Percentiles rank a stretch among this genome's conserved stretches.
These are phyloP conservation scores for Populus tremula DNA, from an alignment of 345 rosid genomes.

Conservation along the genomic window DNA sequence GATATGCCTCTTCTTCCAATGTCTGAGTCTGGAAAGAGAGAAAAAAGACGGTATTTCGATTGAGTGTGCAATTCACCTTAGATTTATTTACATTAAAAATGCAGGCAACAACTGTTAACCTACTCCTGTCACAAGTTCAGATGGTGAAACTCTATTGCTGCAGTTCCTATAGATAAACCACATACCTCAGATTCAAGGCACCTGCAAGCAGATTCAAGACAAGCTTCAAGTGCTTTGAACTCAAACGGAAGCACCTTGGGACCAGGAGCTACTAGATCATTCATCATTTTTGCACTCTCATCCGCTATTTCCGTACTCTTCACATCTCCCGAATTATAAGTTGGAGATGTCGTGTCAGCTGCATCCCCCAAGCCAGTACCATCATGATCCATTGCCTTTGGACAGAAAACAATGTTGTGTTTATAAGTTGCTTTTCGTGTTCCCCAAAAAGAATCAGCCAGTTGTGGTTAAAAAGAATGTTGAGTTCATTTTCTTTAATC, in stretches of 20 bases:
- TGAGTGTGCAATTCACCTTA: not conserved
- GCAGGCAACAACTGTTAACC: no score
- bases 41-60: not conserved
- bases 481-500: no score
- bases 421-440: not conserved
- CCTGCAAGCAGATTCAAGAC: constrained; percentile 70
- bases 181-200: constrained; percentile 71
- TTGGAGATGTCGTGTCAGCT: not conserved
- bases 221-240: constrained; percentile 72
- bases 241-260: constrained; percentile 60
- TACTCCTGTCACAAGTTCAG: not conserved
- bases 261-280: constrained; percentile 8
- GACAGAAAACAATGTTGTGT: not conserved
- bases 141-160: not conserved
- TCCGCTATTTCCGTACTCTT: not conserved
- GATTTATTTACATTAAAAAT: no score
- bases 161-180: not conserved
- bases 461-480: no score
- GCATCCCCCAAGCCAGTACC: not conserved
- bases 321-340: not conserved
- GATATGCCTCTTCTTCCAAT: constrained; percentile 74
- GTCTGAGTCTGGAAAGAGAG: constrained; percentile 43
- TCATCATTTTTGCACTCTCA: not conserved
- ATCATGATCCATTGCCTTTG: not conserved
- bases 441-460: no score